Percentiles rank a stretch among this genome's conserved stretches.
These are phyloP conservation scores for Hypocrella siamensis DNA, from an alignment of 2,329 filamentous ascomycete genomes.

Conservation along the genomic window DNA sequence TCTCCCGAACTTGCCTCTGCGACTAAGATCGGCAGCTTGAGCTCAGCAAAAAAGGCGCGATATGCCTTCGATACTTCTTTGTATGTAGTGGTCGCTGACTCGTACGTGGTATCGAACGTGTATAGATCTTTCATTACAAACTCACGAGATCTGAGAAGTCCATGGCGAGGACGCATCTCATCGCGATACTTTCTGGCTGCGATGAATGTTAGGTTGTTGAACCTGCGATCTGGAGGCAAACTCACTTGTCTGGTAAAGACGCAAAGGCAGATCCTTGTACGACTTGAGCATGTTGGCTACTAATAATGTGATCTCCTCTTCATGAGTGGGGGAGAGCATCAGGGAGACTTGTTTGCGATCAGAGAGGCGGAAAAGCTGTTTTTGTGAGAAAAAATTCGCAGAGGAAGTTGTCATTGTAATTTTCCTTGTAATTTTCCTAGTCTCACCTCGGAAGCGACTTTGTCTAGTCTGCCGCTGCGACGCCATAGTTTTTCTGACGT, in stretches of 20 bases:
- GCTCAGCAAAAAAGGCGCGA: constrained; percentile 58
- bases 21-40: constrained; percentile 70
- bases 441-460: constrained; percentile 53
- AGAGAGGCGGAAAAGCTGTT: constrained; percentile 59
- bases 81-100: constrained; percentile 69
- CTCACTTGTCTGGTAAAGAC: constrained; percentile 79
- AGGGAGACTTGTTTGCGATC: constrained; percentile 65
- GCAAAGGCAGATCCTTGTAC: constrained; percentile 72
- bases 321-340: constrained; percentile 81
- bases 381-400: constrained; percentile 10
- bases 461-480: constrained; percentile 64
- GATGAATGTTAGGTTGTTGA: not conserved
- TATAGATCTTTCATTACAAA: constrained; percentile 99
- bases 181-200: constrained; percentile 84
- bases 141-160: constrained; percentile 73
- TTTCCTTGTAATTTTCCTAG: too few species aligned
- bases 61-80: constrained; percentile 60
- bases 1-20: constrained; percentile 89
- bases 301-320: constrained; percentile 84
- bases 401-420: not conserved
- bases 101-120: constrained; percentile 63
- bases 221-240: not conserved
- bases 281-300: constrained; percentile 61
- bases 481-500: constrained; percentile 76
- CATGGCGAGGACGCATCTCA: constrained; percentile 76